Evolutionary conservation across 2,329 filamentous ascomycete genomes (phyloP), one percentile per base, ranked within the genome.

Genomic region (Nectriaceae sp.): DNA sequence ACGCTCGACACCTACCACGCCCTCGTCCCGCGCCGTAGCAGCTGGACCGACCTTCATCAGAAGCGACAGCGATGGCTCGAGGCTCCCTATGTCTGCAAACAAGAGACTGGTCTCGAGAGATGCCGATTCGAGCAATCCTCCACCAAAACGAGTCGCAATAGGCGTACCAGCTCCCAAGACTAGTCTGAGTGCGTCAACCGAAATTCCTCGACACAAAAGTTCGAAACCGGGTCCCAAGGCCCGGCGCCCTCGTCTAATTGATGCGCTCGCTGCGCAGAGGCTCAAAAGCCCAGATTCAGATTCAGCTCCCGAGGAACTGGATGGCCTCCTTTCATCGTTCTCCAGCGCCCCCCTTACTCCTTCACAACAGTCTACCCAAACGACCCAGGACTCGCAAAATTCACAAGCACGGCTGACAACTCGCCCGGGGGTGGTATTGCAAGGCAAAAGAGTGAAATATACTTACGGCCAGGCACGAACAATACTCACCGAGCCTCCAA

Each of bases 181-280:
- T 15, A 10, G 16, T 15, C n/a, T 16, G 8, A 16, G n/a, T 19
- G 8, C 22, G 11, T 21, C 47, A 24, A n/a, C 47, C 20, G n/a
- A 39, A 6, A 11, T 21, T 21, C 13, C 24, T 24, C 20, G 5
- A 19, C 39, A 3, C 54, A 50, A 37, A 22, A 37, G 19, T 42
- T 16, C 16, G 47, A 46, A 19, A 47, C 47, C 44, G 8, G 46
- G 46, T 38, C 49, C 56, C 13, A 56, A 50, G 36, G 45, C 51
- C 22, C 52, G 59, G 37, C 57, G 59, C 4, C 53, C 57, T n/a
- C 69, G 74, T 18, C 53, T 77, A 35, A 77, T 77, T 24, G 74
- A 77, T 57, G 61, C 71, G 1, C 55, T 77, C 18, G 68, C 65
- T 5, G 70, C 69, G 1, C 74, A 76, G 53, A 68, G 62, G 26